Evolutionary conservation across 2,329 filamentous ascomycete species (phyloP), one percentile per base, ranked within the genome.

Genomic region (Tricladium varicosporioides): DNA sequence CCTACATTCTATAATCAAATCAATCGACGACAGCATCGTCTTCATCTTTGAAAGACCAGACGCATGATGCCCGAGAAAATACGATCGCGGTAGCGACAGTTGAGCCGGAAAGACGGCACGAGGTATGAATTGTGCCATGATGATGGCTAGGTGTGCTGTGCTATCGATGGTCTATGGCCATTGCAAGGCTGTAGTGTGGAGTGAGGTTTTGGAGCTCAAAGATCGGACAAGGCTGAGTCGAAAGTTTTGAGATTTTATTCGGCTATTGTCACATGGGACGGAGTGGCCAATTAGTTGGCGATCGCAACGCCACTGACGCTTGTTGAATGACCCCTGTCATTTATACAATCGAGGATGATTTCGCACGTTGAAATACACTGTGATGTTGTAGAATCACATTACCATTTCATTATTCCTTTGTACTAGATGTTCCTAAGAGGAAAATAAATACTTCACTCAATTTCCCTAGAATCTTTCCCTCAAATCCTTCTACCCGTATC

Each of bases 41-140:
- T 90, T 89, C 87, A 97, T 96, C 71, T 89, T 88, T 48, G 82
- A 78, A 32, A 96, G 79, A 14, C 90, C 94, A 9, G 89, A 82
- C 59, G 85, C 84, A 78, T 99, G 94, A 75, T 99, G 94, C 60
- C 94, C 94, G 48, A 97, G 82, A 76, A 91, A 99, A 76, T 97
- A 99, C 58, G 93, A 94, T 63, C 91, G 86, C 42, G 89, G 87
- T 60, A 97, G 87, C 52, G 86, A 88, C 45, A 77, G 69, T 67
- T 93, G 87, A 45, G 86, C 77, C 42, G 87, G 85, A 73, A 95
- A 97, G 53, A 77, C 75, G 63, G 78, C 72, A 65, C 93, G 90
- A 22, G 94, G 91, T 44, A 87, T 73, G 75, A 97, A 96, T 57
- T 64, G 54, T 52, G 66, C 58, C 65, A 68, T 69, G 42, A 10